Conservation (phyloP, 768 basidiomycete genomes). For the Hemileccinum rubropunctum region DNA sequence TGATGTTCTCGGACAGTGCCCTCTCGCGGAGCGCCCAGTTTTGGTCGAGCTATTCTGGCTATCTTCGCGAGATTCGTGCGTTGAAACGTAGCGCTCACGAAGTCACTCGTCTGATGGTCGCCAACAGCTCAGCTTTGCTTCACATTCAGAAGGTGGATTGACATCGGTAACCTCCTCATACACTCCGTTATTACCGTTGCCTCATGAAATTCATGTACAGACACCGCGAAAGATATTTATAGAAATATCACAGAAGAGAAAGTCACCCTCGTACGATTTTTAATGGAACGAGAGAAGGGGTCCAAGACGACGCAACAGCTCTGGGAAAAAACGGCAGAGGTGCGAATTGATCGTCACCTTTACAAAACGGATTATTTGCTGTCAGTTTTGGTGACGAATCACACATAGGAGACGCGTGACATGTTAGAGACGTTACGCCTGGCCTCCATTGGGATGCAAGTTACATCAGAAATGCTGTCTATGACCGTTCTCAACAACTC, state of each 20-base stretch:
- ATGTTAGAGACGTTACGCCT: slow-evolving; percentile 17
- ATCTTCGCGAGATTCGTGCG: slow-evolving; percentile 75
- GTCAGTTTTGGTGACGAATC: not conserved
- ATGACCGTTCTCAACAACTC: slow-evolving; percentile 13
- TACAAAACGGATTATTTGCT: not conserved
- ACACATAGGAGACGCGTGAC: slow-evolving; percentile 30
- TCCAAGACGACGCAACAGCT: slow-evolving; percentile 26
- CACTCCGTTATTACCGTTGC: slow-evolving; percentile 10
- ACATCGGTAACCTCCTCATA: slow-evolving; percentile 51
- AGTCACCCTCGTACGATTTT: slow-evolving; percentile 43
- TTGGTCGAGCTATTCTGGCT: slow-evolving; percentile 86
- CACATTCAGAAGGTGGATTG: slow-evolving; percentile 70
- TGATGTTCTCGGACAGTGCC: slow-evolving; percentile 43
- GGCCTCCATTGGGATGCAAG: slow-evolving; percentile 18
- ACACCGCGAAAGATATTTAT: slow-evolving; percentile 65
- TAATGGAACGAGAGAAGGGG: slow-evolving; percentile 44
- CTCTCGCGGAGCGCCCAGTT: slow-evolving; percentile 76
- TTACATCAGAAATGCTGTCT: slow-evolving; percentile 20
- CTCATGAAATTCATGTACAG: slow-evolving; percentile 31
- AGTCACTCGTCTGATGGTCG: slow-evolving; percentile 20
- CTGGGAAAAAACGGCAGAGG: slow-evolving; percentile 31
- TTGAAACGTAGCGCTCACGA: slow-evolving; percentile 22
- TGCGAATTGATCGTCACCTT: slow-evolving; percentile 11
- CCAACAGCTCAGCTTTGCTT: slow-evolving; percentile 69
- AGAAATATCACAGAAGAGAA: slow-evolving; percentile 63